Evolutionary conservation across 345 rosid species (phyloP).

Genomic region (Eutrema heterophyllum): DNA sequence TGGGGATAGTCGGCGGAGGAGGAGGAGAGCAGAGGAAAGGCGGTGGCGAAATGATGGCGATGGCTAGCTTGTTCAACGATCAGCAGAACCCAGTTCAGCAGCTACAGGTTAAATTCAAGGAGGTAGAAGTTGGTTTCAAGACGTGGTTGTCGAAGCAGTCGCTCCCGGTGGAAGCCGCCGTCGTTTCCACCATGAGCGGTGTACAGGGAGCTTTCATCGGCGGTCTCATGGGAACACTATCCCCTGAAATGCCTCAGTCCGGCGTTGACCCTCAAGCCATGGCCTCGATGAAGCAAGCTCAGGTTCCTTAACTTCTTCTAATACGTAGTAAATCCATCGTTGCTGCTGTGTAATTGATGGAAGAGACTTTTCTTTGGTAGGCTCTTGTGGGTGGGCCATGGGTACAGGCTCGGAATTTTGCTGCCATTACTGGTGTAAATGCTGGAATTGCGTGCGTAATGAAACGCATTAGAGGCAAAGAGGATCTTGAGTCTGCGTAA

Average conservation of each 20-base stretch:
- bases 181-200: conserved; percentile 65
- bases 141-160: conserved; percentile 78
- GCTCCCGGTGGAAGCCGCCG: conserved; percentile 68
- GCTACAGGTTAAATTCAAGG: conserved; percentile 53
- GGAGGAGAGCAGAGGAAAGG: conserved; percentile 31
- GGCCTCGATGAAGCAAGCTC: conserved; percentile 83
- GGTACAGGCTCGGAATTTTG: conserved; percentile 92
- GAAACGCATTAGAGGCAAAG: conserved; percentile 91
- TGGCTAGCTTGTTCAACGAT: conserved; percentile 34
- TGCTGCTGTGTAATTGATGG: neutral
- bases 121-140: conserved; percentile 56
- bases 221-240: conserved; percentile 65
- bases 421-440: conserved; percentile 84
- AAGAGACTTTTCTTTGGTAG: conserved; percentile 28
- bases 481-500: conserved; percentile 73
- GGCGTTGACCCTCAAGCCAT: conserved; percentile 65
- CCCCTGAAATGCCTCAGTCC: conserved; percentile 41
- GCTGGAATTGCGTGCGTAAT: conserved; percentile 79
- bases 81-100: conserved; percentile 55
- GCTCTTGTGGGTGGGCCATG: conserved; percentile 88
- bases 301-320: conserved; percentile 41
- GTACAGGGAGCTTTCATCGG: conserved; percentile 85
- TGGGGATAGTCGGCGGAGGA: conserved; percentile 46
- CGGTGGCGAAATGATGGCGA: conserved; percentile 33
- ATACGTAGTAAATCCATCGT: neutral